These are phyloP conservation scores for Xanthoceras sorbifolium DNA, from an alignment of 345 rosid genomes.

Conservation along the genomic window DNA sequence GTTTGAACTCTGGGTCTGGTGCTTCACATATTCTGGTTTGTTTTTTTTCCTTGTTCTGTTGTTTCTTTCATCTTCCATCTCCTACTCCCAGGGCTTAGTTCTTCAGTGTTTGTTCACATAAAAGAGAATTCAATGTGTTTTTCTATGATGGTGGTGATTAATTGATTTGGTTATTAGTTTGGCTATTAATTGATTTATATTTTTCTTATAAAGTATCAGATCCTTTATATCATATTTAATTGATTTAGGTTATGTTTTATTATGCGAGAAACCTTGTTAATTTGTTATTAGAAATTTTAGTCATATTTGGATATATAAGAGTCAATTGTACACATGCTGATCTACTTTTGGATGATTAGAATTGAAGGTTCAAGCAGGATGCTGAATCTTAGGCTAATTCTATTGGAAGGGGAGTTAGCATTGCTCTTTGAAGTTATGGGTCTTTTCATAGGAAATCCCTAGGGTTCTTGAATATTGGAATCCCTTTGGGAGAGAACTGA, in stretches of 20 bases:
- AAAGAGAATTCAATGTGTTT: not conserved
- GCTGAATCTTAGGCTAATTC: not conserved
- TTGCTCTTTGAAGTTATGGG: not conserved
- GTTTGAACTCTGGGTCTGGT: slow-evolving; percentile 84
- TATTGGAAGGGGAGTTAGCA: not conserved
- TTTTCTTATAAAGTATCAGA: not conserved
- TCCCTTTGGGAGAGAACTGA: not conserved
- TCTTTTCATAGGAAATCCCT: not conserved
- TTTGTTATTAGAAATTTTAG: not conserved
- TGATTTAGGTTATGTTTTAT: not conserved
- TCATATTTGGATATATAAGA: not conserved
- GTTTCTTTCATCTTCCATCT: not conserved
- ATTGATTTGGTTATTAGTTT: not conserved
- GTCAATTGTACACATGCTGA: no score
- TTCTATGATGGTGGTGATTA: not conserved
- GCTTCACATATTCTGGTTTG: slow-evolving; percentile 92
- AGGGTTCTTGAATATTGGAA: not conserved
- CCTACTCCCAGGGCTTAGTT: not conserved
- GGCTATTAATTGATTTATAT: not conserved
- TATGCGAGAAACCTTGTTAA: no score
- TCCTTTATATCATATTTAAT: not conserved
- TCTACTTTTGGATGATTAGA: not conserved
- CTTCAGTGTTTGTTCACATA: not conserved
- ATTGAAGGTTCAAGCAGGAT: no score
- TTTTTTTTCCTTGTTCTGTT: slow-evolving; percentile 16